phyloP scores from a whole-genome alignment of 106 monocot genomes.

The Platanthera zijinensis region DNA sequence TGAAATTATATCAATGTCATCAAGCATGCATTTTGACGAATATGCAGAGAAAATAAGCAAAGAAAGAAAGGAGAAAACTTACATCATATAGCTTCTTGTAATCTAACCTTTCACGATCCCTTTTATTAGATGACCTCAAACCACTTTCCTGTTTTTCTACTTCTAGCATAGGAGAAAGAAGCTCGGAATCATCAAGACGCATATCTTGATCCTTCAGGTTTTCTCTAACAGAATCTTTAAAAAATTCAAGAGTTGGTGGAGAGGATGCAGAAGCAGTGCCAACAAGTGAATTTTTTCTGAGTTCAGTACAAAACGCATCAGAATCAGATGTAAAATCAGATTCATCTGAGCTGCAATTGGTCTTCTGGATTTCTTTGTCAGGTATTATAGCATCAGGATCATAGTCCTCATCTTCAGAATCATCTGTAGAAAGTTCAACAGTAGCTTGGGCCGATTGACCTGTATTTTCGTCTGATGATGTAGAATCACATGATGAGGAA shows the following conservation, averaged over 20 bases:
- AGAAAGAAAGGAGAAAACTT: conserved; percentile 14
- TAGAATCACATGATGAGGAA: conserved; percentile 41
- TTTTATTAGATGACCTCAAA: conserved; percentile 25
- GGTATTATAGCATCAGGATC: conserved; percentile 51
- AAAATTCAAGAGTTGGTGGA: conserved; percentile 4
- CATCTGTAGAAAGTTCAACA: conserved; percentile 70
- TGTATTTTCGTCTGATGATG: conserved; percentile 9
- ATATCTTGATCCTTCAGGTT: conserved; percentile 1
- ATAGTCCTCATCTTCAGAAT: conserved; percentile 90
- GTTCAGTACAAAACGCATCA: conserved; percentile 53
- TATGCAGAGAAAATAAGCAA: neutral
- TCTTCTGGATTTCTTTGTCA: conserved; percentile 24
- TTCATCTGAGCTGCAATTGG: conserved; percentile 44
- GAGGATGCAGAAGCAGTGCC: conserved; percentile 22
- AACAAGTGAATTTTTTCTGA: conserved; percentile 23
- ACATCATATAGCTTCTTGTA: conserved; percentile 79
- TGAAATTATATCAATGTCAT: neutral
- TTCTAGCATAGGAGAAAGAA: conserved; percentile 17
- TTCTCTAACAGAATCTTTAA: conserved; percentile 6
- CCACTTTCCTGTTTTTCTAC: conserved; percentile 19
- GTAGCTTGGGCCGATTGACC: conserved; percentile 6
- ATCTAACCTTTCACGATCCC: conserved; percentile 47
- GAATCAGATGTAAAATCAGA: conserved; percentile 94
- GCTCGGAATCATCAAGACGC: conserved; percentile 10
- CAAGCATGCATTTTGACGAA: neutral